These are phyloP conservation scores for Kokia cookei DNA, from an alignment of 441 rosid genomes.

Conservation along the genomic window DNA sequence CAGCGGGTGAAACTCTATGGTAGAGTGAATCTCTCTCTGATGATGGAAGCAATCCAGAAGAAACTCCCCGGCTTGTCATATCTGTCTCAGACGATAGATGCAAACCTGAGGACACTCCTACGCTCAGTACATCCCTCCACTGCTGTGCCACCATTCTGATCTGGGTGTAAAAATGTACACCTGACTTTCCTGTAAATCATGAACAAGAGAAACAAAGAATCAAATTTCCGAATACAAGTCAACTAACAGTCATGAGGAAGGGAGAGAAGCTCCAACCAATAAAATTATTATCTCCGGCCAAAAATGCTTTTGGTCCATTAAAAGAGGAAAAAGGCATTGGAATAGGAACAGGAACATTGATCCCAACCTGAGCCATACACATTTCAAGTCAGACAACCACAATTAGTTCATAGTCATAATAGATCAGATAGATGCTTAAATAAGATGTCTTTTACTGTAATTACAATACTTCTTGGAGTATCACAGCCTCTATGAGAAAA, in stretches of 20 bases:
- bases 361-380: conserved; percentile 54
- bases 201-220: conserved; percentile 32
- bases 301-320: conserved; percentile 78
- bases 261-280: conserved; percentile 41
- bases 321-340: conserved; percentile 85
- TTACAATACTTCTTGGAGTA: not conserved
- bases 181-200: conserved; percentile 70
- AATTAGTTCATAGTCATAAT: not conserved
- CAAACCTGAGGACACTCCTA: conserved; percentile 25
- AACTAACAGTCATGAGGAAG: conserved; percentile 1
- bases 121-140: conserved; percentile 73
- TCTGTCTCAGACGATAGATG: conserved; percentile 21
- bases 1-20: conserved; percentile 13
- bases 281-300: conserved; percentile 81
- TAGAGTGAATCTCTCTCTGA: conserved; percentile 25
- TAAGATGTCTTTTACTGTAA: not conserved
- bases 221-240: conserved; percentile 22
- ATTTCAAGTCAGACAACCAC: conserved; percentile 3
- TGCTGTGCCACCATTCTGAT: conserved; percentile 82
- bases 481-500: not conserved
- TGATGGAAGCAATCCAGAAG: conserved; percentile 21
- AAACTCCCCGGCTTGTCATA: conserved; percentile 22
- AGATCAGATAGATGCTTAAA: not conserved
- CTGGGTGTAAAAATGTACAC: conserved; percentile 81
- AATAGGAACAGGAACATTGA: conserved; percentile 86